A percentile compares a stretch with the other conserved stretches of the same genome.
Conservation (phyloP, 2,329 filamentous ascomycete genomes). For the Sporothrix luriei region DNA sequence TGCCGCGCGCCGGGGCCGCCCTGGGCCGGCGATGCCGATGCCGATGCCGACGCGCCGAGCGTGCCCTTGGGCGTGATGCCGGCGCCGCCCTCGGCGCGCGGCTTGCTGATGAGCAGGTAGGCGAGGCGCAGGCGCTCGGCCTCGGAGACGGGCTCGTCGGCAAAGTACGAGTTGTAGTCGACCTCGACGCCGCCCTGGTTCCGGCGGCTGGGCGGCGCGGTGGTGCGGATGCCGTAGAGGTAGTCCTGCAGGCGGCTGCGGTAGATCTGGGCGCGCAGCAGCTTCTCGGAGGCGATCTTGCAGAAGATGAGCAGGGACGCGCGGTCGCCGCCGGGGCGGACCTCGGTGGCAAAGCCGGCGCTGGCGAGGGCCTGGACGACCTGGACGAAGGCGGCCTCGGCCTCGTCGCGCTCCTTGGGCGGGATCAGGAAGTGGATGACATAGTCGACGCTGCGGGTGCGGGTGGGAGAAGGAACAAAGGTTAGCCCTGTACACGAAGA, state of each 20-base stretch:
- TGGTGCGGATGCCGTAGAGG: constrained; percentile 82
- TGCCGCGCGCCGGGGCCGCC: constrained; percentile 38
- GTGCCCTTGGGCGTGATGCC: constrained; percentile 60
- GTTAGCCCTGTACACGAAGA: too few relatives aligned
- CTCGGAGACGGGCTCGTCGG: constrained; percentile 76
- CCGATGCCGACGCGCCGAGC: neutral
- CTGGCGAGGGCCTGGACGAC: constrained; percentile 73
- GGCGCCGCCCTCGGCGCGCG: constrained; percentile 73
- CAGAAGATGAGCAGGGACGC: constrained; percentile 80
- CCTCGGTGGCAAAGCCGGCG: constrained; percentile 85
- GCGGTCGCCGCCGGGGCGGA: constrained; percentile 71
- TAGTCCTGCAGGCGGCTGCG: constrained; percentile 88
- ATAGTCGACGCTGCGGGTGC: constrained; percentile 71
- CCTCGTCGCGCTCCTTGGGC: constrained; percentile 55
- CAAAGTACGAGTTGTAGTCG: constrained; percentile 66
- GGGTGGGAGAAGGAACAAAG: neutral
- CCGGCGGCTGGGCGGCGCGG: constrained; percentile 57
- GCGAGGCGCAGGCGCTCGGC: constrained; percentile 86
- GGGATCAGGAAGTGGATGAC: constrained; percentile 79
- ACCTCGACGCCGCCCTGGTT: constrained; percentile 49
- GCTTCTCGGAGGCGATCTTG: constrained; percentile 72
- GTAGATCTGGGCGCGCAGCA: constrained; percentile 80
- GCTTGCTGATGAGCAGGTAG: constrained; percentile 79
- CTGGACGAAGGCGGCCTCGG: constrained; percentile 74
- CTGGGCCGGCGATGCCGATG: constrained; percentile 38